A percentile compares a stretch with the other conserved stretches of the same genome.
Conservation (phyloP, 352 stramenopile species). For the Pilasporangium apinafurcum region DNA sequence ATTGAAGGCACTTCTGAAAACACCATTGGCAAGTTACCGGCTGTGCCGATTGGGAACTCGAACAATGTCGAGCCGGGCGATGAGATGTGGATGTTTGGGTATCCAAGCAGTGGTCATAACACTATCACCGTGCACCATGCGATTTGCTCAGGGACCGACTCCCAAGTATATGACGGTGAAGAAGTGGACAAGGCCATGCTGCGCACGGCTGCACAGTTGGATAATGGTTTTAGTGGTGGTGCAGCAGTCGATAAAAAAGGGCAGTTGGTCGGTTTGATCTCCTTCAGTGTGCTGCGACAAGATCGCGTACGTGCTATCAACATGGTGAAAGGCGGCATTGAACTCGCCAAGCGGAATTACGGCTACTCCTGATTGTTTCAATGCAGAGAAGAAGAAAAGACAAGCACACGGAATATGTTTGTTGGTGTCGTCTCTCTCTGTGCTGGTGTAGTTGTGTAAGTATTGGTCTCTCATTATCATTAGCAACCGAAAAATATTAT, state of each 20-base stretch:
- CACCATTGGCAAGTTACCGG: slow-evolving; percentile 69
- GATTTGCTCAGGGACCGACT: slow-evolving; percentile 86
- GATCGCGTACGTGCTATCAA: slow-evolving; percentile 85
- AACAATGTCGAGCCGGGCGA: slow-evolving; percentile 86
- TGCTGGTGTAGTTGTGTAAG: too few species aligned
- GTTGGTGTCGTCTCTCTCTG: too few species aligned
- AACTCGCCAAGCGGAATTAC: slow-evolving; percentile 76
- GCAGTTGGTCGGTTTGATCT: slow-evolving; percentile 80
- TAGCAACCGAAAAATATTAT: too few species aligned
- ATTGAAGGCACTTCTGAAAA: slow-evolving; percentile 63
- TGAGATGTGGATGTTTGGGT: slow-evolving; percentile 90
- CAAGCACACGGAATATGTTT: too few species aligned
- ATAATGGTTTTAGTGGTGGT: slow-evolving; percentile 83
- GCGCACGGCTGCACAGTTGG: slow-evolving; percentile 73
- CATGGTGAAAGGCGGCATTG: slow-evolving; percentile 85
- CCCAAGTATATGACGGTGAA: slow-evolving; percentile 78
- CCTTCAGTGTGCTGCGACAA: slow-evolving; percentile 80
- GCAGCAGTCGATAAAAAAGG: slow-evolving; percentile 83
- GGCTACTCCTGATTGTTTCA: too few species aligned
- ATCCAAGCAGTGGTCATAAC: slow-evolving; percentile 84
- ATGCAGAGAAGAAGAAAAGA: too few species aligned
- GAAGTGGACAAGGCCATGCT: slow-evolving; percentile 86
- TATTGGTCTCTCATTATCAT: too few species aligned
- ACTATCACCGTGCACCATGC: slow-evolving; percentile 87
- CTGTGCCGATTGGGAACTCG: slow-evolving; percentile 79